phyloP scores from a whole-genome alignment of 805 yeast genomes.

The Metschnikowia koreensis region DNA sequence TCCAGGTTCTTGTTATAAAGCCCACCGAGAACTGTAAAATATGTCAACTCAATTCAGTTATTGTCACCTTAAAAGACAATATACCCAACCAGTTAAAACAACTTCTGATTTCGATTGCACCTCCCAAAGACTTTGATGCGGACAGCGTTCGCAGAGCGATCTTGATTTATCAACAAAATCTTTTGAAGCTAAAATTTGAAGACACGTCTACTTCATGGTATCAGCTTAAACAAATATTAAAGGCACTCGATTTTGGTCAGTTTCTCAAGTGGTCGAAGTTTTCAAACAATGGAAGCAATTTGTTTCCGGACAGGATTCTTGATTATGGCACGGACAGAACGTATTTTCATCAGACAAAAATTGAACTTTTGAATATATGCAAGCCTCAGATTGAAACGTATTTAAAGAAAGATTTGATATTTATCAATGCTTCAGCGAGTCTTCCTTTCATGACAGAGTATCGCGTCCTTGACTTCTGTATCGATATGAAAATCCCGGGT shows the following conservation, averaged over 20 bases:
- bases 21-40: background rate
- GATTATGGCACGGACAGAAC: background rate
- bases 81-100: background rate
- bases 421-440: background rate
- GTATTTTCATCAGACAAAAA: background rate
- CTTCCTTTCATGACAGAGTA: background rate
- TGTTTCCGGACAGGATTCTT: background rate
- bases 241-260: background rate
- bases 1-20: background rate
- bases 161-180: background rate
- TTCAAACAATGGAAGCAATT: background rate
- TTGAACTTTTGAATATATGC: background rate
- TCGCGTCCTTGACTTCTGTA: background rate
- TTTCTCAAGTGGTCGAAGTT: background rate
- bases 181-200: background rate
- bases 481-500: background rate
- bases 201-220: background rate
- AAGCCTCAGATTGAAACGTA: background rate
- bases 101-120: background rate
- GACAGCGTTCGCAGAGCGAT: background rate
- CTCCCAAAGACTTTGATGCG: background rate
- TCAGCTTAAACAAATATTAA: background rate
- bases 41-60: background rate
- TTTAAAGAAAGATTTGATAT: background rate
- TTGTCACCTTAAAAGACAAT: background rate